Percentiles rank a stretch among this genome's conserved stretches.
phyloP scores from a whole-genome alignment of 352 stramenopile species.

The Pythium folliculosum region DNA sequence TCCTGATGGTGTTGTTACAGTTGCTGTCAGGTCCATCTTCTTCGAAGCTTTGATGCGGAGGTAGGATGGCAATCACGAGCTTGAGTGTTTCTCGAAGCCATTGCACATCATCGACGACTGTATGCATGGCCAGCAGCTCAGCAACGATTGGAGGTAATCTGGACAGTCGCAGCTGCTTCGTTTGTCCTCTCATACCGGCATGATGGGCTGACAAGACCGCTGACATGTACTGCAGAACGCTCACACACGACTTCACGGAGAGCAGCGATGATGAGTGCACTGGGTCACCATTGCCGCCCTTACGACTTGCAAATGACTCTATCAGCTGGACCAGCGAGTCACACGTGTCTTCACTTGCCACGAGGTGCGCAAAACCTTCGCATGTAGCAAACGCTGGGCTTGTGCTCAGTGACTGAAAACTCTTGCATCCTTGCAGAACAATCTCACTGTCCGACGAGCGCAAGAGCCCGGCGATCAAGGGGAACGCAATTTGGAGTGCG shows the following conservation, averaged over 20 bases:
- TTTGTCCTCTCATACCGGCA: slow-evolving; percentile 23
- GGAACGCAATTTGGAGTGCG: slow-evolving; percentile 42
- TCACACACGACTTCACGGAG: slow-evolving; percentile 7
- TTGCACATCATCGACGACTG: slow-evolving; percentile 45
- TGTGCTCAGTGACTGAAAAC: slow-evolving; percentile 49
- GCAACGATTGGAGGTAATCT: slow-evolving; percentile 49
- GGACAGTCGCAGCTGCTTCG: slow-evolving; percentile 41
- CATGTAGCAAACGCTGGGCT: slow-evolving; percentile 44
- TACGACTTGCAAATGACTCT: slow-evolving; percentile 10
- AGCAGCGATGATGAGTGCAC: not conserved
- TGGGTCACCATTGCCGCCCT: not conserved
- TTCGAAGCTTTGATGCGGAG: slow-evolving; percentile 37
- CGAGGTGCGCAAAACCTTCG: slow-evolving; percentile 36
- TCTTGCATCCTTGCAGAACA: slow-evolving; percentile 49
- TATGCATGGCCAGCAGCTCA: slow-evolving; percentile 41
- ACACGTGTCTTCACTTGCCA: slow-evolving; percentile 49
- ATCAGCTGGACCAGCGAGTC: slow-evolving; percentile 33
- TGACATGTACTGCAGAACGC: slow-evolving; percentile 23
- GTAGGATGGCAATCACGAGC: slow-evolving; percentile 51
- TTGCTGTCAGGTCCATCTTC: slow-evolving; percentile 24
- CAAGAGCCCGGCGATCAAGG: slow-evolving; percentile 49
- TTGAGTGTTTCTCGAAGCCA: slow-evolving; percentile 61
- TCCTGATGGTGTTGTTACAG: slow-evolving; percentile 26
- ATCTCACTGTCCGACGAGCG: slow-evolving; percentile 61
- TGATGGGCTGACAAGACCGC: slow-evolving; percentile 16